Evolutionary conservation across 148 eudicot species (phyloP).

Genomic region (Fagopyrum homotropicum): DNA sequence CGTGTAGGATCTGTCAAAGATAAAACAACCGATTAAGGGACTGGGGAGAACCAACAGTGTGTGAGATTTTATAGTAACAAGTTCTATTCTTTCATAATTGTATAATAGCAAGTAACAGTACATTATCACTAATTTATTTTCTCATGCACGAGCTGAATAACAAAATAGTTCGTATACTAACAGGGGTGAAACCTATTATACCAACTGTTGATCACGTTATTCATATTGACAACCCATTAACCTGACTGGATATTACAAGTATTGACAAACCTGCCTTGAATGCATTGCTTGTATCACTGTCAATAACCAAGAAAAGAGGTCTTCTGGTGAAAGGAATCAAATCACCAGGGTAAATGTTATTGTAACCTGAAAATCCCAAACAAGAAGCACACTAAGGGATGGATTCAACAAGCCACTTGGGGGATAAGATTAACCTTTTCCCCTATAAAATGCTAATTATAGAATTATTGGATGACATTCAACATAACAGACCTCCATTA

Average conservation of each 20-base stretch:
- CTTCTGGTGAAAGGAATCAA: slow-evolving; percentile 86
- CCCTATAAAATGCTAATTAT: background rate
- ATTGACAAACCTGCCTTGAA: slow-evolving; percentile 99
- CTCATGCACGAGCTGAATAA: background rate
- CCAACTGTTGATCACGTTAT: background rate
- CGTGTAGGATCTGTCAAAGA: slow-evolving; percentile 71
- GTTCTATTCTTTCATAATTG: too few relatives aligned
- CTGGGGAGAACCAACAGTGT: background rate
- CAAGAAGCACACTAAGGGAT: background rate
- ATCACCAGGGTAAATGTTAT: slow-evolving; percentile 80
- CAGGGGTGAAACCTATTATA: background rate
- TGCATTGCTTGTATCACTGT: slow-evolving; percentile 97
- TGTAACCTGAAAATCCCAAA: slow-evolving; percentile 59
- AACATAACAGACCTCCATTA: slow-evolving; percentile 51
- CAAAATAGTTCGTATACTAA: background rate
- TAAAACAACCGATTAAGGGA: background rate
- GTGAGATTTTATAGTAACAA: background rate
- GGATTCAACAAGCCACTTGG: background rate
- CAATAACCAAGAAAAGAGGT: slow-evolving; percentile 81
- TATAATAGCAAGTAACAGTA: background rate
- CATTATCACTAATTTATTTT: background rate
- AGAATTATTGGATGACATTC: background rate
- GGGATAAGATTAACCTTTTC: background rate
- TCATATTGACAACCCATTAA: slow-evolving; percentile 1
- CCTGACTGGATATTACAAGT: slow-evolving; percentile 29